These are phyloP conservation scores for Boletus subcaerulescens DNA, from an alignment of 768 basidiomycete species.

Conservation along the genomic window DNA sequence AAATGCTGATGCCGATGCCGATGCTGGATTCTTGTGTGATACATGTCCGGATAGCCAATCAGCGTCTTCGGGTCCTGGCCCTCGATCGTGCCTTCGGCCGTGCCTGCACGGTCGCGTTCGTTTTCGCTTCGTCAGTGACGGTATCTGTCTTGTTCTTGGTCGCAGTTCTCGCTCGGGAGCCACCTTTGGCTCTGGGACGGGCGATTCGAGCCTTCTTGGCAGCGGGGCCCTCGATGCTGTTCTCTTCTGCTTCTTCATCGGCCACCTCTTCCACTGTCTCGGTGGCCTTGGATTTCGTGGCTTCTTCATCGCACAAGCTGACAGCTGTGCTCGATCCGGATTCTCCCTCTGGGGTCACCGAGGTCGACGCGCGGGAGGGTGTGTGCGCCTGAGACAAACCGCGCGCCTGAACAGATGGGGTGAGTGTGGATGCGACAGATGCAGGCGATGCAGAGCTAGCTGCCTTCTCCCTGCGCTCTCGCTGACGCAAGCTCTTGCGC, in stretches of 20 bases:
- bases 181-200: conserved; percentile 22
- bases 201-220: conserved; percentile 21
- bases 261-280: conserved; percentile 11
- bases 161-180: conserved; percentile 16
- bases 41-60: conserved; percentile 13
- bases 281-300: conserved; percentile 18
- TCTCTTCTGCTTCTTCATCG: conserved; percentile 16
- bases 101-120: conserved; percentile 21
- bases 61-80: conserved; percentile 29
- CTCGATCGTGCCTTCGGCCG: conserved; percentile 33
- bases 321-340: conserved; percentile 35
- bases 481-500: conserved; percentile 32
- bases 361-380: conserved; percentile 22
- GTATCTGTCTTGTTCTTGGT: conserved; percentile 16
- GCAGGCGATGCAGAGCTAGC: conserved; percentile 20
- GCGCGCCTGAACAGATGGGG: conserved; percentile 22
- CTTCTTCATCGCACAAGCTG: conserved; percentile 30
- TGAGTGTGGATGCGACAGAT: conserved; percentile 30
- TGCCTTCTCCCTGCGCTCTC: conserved; percentile 24
- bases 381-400: conserved; percentile 22
- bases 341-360: conserved; percentile 24
- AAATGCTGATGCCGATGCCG: conserved; percentile 15
- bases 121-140: conserved; percentile 14
- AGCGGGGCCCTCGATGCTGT: conserved; percentile 6
- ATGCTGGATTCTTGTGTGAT: conserved; percentile 13